Base-by-base conservation (phyloP, 2,329 filamentous ascomycete genomes). In the Stylonectria norvegica region DNA sequence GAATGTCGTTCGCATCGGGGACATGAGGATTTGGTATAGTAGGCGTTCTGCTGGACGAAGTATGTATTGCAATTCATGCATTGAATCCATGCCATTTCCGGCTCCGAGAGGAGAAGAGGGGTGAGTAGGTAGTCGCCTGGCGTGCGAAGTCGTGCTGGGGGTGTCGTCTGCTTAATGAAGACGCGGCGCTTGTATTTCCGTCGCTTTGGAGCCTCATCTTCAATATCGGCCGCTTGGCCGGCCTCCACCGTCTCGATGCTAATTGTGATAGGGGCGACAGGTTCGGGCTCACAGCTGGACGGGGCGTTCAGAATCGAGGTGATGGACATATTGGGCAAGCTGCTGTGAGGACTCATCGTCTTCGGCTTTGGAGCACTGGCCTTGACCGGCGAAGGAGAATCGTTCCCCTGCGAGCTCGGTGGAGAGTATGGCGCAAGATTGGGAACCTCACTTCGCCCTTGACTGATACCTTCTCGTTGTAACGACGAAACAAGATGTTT, bases 1-100 rank as follows among this genome's bases (percentile, higher is more conserved):
- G 87, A 94, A 60, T 98, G 93, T 1, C 93, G 80, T 67, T 98
- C 93, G 63, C 93, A 98, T 5, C 93, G 81, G 4, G 89, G 90
- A 61, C 93, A 98, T 12, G 88, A 85, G 34, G 85, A 82, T 37
- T 85, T 81, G 1, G 90, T 96, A 50, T 83, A 84, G 62, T 95
- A 96, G 0, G 88, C 89, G 49, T 97, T 86, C 28, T 81, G 76
- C 62, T 97, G 91, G 5, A 97, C 85, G 60, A 97, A 98, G 44
- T 83, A 80, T 1, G 76, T 76, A 35, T 79, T 78, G 67, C 93
- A 98, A 18, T 86, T 89, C 36, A 81, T 86, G 67, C 93, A 98
- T 48, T 89, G 80, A 31, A 95, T 86, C 91, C 90, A 97, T 58
- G 73, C 89, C 72, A 71, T 89, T 72, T 68, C 72, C 1, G 85